A percentile compares a stretch with the other conserved stretches of the same genome.
phyloP scores from a whole-genome alignment of 441 rosid genomes.

The Biscutella laevigata region DNA sequence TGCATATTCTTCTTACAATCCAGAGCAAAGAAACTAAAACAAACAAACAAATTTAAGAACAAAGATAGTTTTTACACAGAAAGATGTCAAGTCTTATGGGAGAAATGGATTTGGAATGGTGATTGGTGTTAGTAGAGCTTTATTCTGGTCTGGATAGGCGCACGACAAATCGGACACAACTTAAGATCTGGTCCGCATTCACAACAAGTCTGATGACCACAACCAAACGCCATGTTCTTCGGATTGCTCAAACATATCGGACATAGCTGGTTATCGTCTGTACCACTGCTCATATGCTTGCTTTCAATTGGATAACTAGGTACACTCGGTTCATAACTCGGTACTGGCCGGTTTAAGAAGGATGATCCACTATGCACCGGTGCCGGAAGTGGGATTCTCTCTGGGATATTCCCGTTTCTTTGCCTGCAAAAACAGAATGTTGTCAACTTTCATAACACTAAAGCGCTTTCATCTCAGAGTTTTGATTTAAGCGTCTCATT shows the following conservation, averaged over 20 bases:
- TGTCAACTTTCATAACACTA: background rate
- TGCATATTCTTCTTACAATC: no score
- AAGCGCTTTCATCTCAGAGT: background rate
- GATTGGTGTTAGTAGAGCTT: conserved; percentile 38
- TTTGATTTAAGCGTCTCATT: conserved; percentile 8
- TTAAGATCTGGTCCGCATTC: conserved; percentile 51
- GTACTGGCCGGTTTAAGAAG: conserved; percentile 23
- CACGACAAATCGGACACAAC: conserved; percentile 54
- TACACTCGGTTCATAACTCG: conserved; percentile 35
- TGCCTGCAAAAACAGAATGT: conserved; percentile 27
- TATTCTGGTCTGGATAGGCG: conserved; percentile 48
- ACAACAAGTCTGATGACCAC: conserved; percentile 74
- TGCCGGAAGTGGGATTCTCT: conserved; percentile 55
- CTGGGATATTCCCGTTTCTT: conserved; percentile 36
- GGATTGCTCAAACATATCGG: conserved; percentile 49
- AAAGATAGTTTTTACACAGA: no score
- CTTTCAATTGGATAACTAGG: conserved; percentile 33
- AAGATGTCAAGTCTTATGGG: background rate
- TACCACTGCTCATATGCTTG: conserved; percentile 24
- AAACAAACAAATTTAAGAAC: no score
- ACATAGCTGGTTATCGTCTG: conserved; percentile 55
- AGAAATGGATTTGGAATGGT: background rate
- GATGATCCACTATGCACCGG: conserved; percentile 34
- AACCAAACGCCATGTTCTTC: conserved; percentile 65
- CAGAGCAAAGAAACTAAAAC: no score